Base-by-base conservation (phyloP, 441 rosid species). In the Erodium chrysanthum region DNA sequence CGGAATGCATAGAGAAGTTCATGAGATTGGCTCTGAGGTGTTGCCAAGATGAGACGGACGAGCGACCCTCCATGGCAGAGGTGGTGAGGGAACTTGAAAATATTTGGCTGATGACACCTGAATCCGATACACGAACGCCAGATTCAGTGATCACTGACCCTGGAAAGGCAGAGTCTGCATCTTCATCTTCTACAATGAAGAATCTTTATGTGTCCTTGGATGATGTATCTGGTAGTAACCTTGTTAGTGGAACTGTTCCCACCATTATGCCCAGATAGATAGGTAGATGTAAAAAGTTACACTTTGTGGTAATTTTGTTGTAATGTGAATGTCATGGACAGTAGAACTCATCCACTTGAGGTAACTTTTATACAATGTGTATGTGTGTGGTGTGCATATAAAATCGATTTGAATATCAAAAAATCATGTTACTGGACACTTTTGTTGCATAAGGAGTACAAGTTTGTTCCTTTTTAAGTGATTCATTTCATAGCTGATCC, bases 1-100 rank as follows among this genome's bases (percentile, higher is more conserved):
- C 83, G 0, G 94, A 89, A 70, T 88, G 96, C 64, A 74, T 91
- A 21, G 96, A 89, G 82, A 91, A 74, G 82, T 87, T 94, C 68
- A 75, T 87, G 73, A 85, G 65, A 14, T 77, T 94, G 75, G 99
- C 96, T 11, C 66, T 94, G 65, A 83, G 82, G 69, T 88, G 97
- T 70, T 84, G 96, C 81, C 75, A 80, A 70, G 96, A 85, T 0
- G 90, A 86, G 73, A 85, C 94, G 0, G 86, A 91, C 64, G 68
- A 72, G 22, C 85, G 99, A 70, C 99, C 99, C 70, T 86, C 99
- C 21, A 91, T 91, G 97, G 85, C 82, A 0, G 96, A 94, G 25
- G 96, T 94, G 64, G 92, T 84, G 17, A 83, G 96, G 48, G 96
- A 91, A 77, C 88, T 94, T 0, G 99, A 91, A 65, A 79, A 54